A percentile compares a stretch with the other conserved stretches of the same genome.
Conservation (phyloP, 257 asterid genomes). For the Scutellaria barbata region DNA sequence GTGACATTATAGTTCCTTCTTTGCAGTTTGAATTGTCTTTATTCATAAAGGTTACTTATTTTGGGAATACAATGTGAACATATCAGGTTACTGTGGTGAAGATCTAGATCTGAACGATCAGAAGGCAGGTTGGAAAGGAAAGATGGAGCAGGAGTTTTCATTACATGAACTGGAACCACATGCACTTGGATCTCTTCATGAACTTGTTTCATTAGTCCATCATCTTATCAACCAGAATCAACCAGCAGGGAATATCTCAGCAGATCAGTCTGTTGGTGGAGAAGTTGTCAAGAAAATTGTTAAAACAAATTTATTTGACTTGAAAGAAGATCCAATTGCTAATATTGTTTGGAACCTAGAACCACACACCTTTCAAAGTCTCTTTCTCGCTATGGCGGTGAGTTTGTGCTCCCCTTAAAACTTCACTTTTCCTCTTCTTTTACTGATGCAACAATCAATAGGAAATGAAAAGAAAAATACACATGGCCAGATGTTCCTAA, state of each 20-base stretch:
- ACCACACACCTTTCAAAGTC: slow-evolving; percentile 60
- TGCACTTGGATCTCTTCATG: slow-evolving; percentile 64
- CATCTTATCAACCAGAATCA: slow-evolving; percentile 55
- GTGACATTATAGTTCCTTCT: slow-evolving; percentile 29
- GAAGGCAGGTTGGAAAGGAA: slow-evolving; percentile 42
- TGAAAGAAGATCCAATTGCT: slow-evolving; percentile 78
- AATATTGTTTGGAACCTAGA: slow-evolving; percentile 71
- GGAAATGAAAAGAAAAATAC: slow-evolving; percentile 12
- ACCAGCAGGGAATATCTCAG: slow-evolving; percentile 41
- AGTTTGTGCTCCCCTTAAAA: slow-evolving; percentile 42
- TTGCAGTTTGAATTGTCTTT: slow-evolving; percentile 20
- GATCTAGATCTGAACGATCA: slow-evolving; percentile 41
- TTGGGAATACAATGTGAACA: slow-evolving; percentile 32
- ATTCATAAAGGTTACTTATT: slow-evolving; percentile 27
- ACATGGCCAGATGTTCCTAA: slow-evolving; percentile 30
- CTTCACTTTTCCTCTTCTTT: slow-evolving; percentile 15
- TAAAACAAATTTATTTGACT: slow-evolving; percentile 45
- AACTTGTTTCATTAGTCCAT: slow-evolving; percentile 78
- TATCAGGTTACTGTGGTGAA: slow-evolving; percentile 44
- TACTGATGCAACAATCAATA: slow-evolving; percentile 10
- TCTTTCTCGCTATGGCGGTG: slow-evolving; percentile 85
- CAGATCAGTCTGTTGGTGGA: slow-evolving; percentile 39
- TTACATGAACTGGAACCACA: slow-evolving; percentile 66
- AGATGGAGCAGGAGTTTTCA: slow-evolving; percentile 43
- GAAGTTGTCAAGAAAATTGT: slow-evolving; percentile 41